Conservation (phyloP, 139 green algal species). For the Auxenochlorella pyrenoidosa region DNA sequence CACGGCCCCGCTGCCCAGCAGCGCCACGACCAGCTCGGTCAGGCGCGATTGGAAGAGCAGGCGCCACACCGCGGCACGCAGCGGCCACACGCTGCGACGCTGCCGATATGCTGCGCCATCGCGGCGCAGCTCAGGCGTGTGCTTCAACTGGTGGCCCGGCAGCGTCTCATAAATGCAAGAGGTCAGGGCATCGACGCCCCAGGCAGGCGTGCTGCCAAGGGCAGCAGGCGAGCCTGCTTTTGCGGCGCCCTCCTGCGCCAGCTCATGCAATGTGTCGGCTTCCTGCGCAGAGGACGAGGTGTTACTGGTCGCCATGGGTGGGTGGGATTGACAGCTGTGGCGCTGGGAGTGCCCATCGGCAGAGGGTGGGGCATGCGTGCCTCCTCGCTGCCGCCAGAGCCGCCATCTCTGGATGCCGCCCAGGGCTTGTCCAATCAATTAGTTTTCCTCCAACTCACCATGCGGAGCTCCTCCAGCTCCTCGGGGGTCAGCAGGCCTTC, state of each 20-base stretch:
- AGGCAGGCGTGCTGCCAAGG: not conserved
- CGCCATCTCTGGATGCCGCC: too few relatives aligned
- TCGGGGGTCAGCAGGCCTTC: too few relatives aligned
- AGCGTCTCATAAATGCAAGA: constrained; percentile 31
- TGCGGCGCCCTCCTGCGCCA: constrained; percentile 9
- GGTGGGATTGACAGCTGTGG: too few relatives aligned
- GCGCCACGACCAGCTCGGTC: not conserved
- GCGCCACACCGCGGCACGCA: not conserved
- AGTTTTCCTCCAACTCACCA: too few relatives aligned
- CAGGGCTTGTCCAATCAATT: too few relatives aligned
- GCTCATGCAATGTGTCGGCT: constrained; percentile 13
- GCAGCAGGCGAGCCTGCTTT: not conserved
- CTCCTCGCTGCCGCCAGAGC: too few relatives aligned
- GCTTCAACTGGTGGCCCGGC: not conserved
- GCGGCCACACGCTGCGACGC: not conserved
- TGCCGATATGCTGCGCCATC: not conserved
- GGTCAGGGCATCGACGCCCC: not conserved
- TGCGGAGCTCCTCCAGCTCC: too few relatives aligned
- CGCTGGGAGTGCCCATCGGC: too few relatives aligned
- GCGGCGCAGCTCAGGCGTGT: not conserved
- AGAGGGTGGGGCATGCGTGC: too few relatives aligned
- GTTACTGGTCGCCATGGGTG: too few relatives aligned
- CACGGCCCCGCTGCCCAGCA: constrained; percentile 27
- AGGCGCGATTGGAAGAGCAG: constrained; percentile 30
- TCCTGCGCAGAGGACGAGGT: not conserved